A percentile compares a stretch with the other conserved stretches of the same genome.
phyloP scores from a whole-genome alignment of 2,329 filamentous ascomycete species.

The Diaporthe destruens region DNA sequence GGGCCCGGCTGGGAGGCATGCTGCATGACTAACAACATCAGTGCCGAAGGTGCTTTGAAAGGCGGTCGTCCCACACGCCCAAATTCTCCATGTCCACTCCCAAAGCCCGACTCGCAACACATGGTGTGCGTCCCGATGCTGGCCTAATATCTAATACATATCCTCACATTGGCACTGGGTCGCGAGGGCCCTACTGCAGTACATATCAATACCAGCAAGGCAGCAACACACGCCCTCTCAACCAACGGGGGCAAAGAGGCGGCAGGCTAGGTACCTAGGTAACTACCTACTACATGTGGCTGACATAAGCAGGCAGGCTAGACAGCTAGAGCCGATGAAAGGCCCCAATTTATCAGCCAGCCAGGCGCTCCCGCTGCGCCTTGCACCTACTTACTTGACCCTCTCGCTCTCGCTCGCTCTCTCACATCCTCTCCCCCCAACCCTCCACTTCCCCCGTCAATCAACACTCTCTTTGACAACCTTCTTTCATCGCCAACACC shows the following conservation, averaged over 20 bases:
- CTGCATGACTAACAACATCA: neutral
- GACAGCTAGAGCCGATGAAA: no score
- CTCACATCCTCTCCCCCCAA: slow-evolving; percentile 11
- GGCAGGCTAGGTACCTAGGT: neutral
- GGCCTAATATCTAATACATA: no score
- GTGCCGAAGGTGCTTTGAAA: no score
- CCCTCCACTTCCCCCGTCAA: slow-evolving; percentile 27
- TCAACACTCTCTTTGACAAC: slow-evolving; percentile 34
- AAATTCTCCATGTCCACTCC: neutral
- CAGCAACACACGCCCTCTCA: neutral
- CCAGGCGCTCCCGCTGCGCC: slow-evolving; percentile 7
- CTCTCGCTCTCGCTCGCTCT: slow-evolving; percentile 23
- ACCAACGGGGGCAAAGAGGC: neutral
- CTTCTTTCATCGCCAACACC: slow-evolving; percentile 28
- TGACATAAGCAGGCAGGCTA: slow-evolving; percentile 22
- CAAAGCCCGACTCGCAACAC: neutral
- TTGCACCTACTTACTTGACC: neutral
- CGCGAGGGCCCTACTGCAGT: neutral
- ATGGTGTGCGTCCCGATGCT: neutral
- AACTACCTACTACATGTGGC: neutral
- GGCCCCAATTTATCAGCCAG: slow-evolving; percentile 14
- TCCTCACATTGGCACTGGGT: neutral
- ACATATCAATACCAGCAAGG: neutral
- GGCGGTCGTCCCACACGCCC: neutral
- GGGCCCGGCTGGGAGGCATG: no score